Conservation (phyloP, 495 filamentous ascomycete genomes). For the Penicillium egyptiacum region DNA sequence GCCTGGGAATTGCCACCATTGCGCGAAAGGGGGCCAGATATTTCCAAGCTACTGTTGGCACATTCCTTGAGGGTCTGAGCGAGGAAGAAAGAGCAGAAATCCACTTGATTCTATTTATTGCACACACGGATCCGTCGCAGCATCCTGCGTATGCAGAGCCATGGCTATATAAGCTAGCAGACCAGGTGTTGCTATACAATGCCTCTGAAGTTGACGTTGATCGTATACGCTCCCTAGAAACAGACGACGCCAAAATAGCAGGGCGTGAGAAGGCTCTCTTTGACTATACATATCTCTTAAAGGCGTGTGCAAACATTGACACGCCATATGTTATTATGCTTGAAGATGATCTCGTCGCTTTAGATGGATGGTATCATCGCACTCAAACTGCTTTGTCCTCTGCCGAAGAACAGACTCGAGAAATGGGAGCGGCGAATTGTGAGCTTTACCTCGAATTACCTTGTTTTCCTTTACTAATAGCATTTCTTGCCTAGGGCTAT, state of each 20-base stretch:
- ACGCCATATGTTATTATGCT: constrained; percentile 47
- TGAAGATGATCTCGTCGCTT: constrained; percentile 53
- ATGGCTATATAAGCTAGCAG: constrained; percentile 47
- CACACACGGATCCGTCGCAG: constrained; percentile 43
- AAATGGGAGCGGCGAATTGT: neutral
- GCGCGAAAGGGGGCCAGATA: constrained; percentile 32
- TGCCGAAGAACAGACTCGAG: constrained; percentile 29
- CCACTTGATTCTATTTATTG: constrained; percentile 49
- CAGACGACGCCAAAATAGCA: constrained; percentile 11
- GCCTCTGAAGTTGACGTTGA: constrained; percentile 25
- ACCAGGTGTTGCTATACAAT: constrained; percentile 49
- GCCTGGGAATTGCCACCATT: constrained; percentile 24
- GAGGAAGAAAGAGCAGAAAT: constrained; percentile 43
- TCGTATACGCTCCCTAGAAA: constrained; percentile 18
- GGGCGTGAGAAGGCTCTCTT: neutral
- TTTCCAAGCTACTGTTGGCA: constrained; percentile 48
- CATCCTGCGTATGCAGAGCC: constrained; percentile 45
- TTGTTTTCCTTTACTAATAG: neutral
- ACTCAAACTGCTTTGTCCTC: constrained; percentile 37
- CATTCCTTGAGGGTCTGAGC: constrained; percentile 46
- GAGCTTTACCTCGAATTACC: neutral
- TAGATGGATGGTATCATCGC: constrained; percentile 53
- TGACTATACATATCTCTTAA: constrained; percentile 26
- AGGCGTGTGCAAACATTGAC: constrained; percentile 38
- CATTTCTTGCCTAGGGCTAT: constrained; percentile 34